Evolutionary conservation across 192 early-diverging fungal species (phyloP).

Genomic region (Backusella liffmaniae): DNA sequence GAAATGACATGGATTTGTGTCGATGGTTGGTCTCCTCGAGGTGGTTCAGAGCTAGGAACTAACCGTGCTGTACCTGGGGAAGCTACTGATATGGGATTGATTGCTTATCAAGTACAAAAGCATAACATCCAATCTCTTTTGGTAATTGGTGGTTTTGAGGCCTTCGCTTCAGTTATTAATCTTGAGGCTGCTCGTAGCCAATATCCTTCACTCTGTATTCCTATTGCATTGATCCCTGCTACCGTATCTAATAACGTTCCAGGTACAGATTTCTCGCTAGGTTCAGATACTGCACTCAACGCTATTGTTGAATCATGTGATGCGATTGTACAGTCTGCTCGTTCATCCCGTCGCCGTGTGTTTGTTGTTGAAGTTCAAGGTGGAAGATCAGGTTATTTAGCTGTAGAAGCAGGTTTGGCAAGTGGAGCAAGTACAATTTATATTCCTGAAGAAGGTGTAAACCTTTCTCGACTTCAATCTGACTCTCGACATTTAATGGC

Average conservation of each 20-base stretch:
- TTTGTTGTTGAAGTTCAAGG: conserved; percentile 98
- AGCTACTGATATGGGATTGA: conserved; percentile 69
- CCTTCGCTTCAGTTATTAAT: conserved; percentile 72
- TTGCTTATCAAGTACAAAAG: conserved; percentile 93
- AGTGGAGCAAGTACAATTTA: conserved; percentile 87
- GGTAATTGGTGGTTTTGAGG: conserved; percentile 95
- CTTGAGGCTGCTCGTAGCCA: conserved; percentile 67
- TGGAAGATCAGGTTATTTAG: conserved; percentile 91
- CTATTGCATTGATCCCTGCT: conserved; percentile 88
- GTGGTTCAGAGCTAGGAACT: conserved; percentile 91
- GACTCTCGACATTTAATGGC: conserved; percentile 79
- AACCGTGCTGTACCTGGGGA: conserved; percentile 87
- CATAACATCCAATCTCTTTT: conserved; percentile 84
- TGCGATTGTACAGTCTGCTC: conserved; percentile 89
- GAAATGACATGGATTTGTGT: conserved; percentile 82
- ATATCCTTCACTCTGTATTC: conserved; percentile 95
- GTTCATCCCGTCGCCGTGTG: conserved; percentile 84
- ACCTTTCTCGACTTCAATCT: conserved; percentile 73
- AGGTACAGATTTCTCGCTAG: conserved; percentile 92
- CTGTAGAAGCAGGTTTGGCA: conserved; percentile 79
- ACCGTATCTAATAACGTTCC: conserved; percentile 98
- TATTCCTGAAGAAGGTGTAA: conserved; percentile 91
- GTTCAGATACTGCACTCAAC: conserved; percentile 92
- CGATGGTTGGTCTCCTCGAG: conserved; percentile 85
- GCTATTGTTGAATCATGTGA: conserved; percentile 89